phyloP scores from a whole-genome alignment of 2,329 filamentous ascomycete species.

The Penicillium glabrum region DNA sequence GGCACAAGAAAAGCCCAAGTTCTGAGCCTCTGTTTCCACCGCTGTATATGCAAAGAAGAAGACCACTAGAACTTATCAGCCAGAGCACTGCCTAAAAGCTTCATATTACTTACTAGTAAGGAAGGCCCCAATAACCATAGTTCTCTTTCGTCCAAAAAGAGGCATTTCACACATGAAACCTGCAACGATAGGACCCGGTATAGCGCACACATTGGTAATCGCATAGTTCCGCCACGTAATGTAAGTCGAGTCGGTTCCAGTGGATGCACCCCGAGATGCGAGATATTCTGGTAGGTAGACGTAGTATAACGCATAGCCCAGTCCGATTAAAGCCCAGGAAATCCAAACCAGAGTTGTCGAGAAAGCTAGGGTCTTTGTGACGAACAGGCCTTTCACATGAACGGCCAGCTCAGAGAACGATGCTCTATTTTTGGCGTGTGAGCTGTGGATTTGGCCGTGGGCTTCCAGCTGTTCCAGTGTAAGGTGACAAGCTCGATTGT shows the following conservation, averaged over 20 bases:
- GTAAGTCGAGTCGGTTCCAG: constrained; percentile 54
- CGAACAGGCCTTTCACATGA: constrained; percentile 66
- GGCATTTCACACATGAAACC: constrained; percentile 62
- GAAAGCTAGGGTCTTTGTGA: constrained; percentile 57
- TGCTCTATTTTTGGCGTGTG: constrained; percentile 33
- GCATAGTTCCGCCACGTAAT: constrained; percentile 71
- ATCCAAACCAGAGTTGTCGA: constrained; percentile 66
- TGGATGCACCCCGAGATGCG: constrained; percentile 55
- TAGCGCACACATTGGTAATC: constrained; percentile 64
- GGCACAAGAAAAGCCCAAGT: constrained; percentile 66
- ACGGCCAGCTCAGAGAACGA: constrained; percentile 42
- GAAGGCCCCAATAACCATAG: constrained; percentile 65
- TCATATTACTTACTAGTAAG: constrained; percentile 40
- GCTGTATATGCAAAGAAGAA: constrained; percentile 76
- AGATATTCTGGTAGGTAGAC: constrained; percentile 69
- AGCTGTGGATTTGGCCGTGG: constrained; percentile 40
- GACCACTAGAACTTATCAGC: constrained; percentile 37
- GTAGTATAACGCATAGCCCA: constrained; percentile 72
- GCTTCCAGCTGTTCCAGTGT: constrained; percentile 51
- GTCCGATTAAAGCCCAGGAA: constrained; percentile 67
- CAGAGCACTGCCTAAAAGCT: background rate
- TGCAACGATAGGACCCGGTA: constrained; percentile 68
- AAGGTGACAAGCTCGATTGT: constrained; percentile 52
- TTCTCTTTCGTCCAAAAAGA: constrained; percentile 61
- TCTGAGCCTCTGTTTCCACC: constrained; percentile 60